phyloP scores from a whole-genome alignment of 768 basidiomycete genomes.

The Stropharia rugosoannulata region DNA sequence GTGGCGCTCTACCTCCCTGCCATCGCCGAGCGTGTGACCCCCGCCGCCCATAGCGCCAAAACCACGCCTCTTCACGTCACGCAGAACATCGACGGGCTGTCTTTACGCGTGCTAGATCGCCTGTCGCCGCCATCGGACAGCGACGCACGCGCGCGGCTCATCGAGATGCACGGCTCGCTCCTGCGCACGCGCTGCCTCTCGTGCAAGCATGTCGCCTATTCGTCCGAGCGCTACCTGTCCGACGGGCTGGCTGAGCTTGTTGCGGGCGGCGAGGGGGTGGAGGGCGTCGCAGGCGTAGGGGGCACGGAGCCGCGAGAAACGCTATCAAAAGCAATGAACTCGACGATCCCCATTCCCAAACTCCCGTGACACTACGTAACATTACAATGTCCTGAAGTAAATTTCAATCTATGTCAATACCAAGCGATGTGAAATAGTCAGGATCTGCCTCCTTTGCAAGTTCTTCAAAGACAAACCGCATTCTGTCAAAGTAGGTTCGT shows the following conservation, averaged over 20 bases:
- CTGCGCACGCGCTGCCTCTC: conserved; percentile 42
- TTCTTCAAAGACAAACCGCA: background rate
- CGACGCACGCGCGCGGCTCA: conserved; percentile 16
- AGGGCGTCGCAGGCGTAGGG: too few species aligned
- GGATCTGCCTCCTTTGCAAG: background rate
- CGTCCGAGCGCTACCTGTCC: conserved; percentile 6
- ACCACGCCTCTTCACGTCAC: conserved; percentile 34
- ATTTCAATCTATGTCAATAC: background rate
- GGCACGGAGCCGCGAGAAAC: too few species aligned
- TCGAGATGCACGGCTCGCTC: conserved; percentile 54
- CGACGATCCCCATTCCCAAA: too few species aligned
- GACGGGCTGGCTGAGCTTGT: background rate
- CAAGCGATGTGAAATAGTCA: background rate
- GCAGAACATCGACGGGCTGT: conserved; percentile 48
- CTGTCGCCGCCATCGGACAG: conserved; percentile 10
- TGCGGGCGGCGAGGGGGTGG: background rate
- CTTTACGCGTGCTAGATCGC: conserved; percentile 27
- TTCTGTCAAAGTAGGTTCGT: background rate
- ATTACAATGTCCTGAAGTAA: too few species aligned
- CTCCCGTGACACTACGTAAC: too few species aligned
- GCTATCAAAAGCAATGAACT: too few species aligned
- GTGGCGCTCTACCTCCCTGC: conserved; percentile 34
- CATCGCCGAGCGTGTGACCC: conserved; percentile 28
- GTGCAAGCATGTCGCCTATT: conserved; percentile 17
- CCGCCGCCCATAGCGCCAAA: conserved; percentile 21